Evolutionary conservation across 2,329 filamentous ascomycete genomes (phyloP).

Genomic region (Coleophoma cylindrospora): DNA sequence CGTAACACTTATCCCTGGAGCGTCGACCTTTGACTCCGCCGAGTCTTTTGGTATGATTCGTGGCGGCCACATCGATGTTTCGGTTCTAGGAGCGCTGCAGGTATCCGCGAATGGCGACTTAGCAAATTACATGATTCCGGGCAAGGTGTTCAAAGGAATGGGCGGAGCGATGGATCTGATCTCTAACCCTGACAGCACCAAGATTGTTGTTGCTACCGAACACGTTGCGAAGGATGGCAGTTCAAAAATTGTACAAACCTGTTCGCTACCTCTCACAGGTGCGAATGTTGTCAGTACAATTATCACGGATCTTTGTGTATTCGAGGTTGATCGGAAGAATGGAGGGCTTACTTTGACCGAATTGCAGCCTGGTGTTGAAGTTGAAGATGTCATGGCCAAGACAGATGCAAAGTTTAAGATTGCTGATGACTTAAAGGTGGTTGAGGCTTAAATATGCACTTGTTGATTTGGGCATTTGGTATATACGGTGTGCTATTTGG

Average conservation of each 20-base stretch:
- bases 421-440: conserved; percentile 49
- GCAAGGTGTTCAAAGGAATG: conserved; percentile 86
- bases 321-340: conserved; percentile 55
- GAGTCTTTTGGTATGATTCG: conserved; percentile 88
- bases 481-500: not conserved
- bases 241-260: conserved; percentile 61
- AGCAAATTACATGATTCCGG: conserved; percentile 88
- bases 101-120: conserved; percentile 74
- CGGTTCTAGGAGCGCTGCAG: conserved; percentile 67
- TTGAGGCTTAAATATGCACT: conserved; percentile 23
- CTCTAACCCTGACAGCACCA: conserved; percentile 65
- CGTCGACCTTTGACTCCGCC: conserved; percentile 70
- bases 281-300: conserved; percentile 65
- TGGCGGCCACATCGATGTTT: conserved; percentile 78
- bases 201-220: conserved; percentile 67
- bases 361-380: conserved; percentile 60
- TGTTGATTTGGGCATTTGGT: not conserved
- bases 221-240: conserved; percentile 65
- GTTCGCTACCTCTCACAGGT: conserved; percentile 61
- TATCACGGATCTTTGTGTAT: conserved; percentile 70
- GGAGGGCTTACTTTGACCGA: conserved; percentile 65
- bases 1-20: conserved; percentile 72
- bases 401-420: conserved; percentile 65
- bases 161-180: conserved; percentile 74
- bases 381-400: conserved; percentile 65